Percentiles rank a stretch among this genome's conserved stretches.
Conservation (phyloP, 176 grass and related monocot species). For the Cenchrus americanus region DNA sequence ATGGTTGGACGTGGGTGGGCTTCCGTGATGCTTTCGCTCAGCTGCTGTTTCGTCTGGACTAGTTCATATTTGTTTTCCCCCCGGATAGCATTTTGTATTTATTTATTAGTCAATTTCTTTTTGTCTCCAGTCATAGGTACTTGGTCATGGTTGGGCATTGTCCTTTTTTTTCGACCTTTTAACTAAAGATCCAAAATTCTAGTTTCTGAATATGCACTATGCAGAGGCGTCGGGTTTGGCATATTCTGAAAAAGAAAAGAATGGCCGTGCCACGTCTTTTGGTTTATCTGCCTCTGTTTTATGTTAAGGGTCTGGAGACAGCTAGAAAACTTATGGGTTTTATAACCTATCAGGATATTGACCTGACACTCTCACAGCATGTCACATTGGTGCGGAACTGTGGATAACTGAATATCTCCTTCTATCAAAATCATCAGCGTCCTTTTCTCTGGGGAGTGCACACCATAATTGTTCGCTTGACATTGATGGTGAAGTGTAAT, state of each 20-base stretch:
- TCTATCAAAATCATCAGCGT: not conserved
- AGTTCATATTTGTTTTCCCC: not conserved
- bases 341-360: constrained; percentile 13
- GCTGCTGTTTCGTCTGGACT: constrained; percentile 23
- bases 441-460: constrained; percentile 15
- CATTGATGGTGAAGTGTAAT: not conserved
- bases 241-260: constrained; percentile 30
- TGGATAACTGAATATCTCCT: not conserved
- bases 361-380: constrained; percentile 21
- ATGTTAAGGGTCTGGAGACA: constrained; percentile 19
- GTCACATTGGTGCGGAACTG: not conserved
- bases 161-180: not conserved
- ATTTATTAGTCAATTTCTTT: not conserved
- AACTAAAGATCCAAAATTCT: not conserved
- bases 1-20: constrained; percentile 1
- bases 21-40: constrained; percentile 18
- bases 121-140: not conserved
- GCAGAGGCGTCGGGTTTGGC: constrained; percentile 4
- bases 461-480: not conserved
- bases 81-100: not conserved
- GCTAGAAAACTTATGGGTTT: constrained; percentile 16
- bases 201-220: constrained; percentile 16
- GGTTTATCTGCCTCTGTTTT: constrained; percentile 8
- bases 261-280: not conserved
- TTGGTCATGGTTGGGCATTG: constrained; percentile 6